These are phyloP conservation scores for Salix suchowensis DNA, from an alignment of 345 rosid genomes.

Conservation along the genomic window DNA sequence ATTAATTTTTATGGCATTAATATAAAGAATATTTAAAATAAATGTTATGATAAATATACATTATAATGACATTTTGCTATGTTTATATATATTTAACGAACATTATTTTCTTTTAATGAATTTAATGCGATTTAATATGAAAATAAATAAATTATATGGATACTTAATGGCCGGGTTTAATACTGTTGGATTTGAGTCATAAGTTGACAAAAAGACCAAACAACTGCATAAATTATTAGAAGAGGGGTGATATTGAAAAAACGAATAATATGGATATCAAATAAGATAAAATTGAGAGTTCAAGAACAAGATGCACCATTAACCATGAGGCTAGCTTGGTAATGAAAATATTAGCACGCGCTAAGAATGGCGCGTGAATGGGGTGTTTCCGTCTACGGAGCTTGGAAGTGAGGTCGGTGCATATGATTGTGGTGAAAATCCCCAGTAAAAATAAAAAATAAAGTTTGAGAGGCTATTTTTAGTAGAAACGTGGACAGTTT, in stretches of 20 bases:
- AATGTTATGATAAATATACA: too few species aligned
- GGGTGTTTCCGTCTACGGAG: background rate
- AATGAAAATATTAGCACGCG: background rate
- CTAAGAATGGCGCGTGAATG: background rate
- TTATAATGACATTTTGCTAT: too few species aligned
- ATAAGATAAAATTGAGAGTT: background rate
- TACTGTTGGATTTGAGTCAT: too few species aligned
- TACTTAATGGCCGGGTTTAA: background rate
- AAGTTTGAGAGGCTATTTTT: background rate
- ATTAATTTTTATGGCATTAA: too few species aligned
- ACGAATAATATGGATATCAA: background rate
- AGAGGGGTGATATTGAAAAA: background rate
- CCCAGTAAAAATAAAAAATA: background rate
- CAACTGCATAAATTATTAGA: background rate
- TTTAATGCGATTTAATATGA: too few species aligned
- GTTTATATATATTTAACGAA: too few species aligned
- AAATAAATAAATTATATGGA: too few species aligned
- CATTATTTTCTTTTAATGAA: too few species aligned
- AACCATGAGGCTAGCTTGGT: background rate
- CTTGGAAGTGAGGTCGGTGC: background rate
- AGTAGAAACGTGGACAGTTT: background rate
- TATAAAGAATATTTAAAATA: too few species aligned
- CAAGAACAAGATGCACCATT: background rate
- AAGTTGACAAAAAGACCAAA: background rate
- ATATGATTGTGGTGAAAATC: background rate